These are phyloP conservation scores for Macrocybe gigantea DNA, from an alignment of 768 basidiomycete species.

Conservation along the genomic window DNA sequence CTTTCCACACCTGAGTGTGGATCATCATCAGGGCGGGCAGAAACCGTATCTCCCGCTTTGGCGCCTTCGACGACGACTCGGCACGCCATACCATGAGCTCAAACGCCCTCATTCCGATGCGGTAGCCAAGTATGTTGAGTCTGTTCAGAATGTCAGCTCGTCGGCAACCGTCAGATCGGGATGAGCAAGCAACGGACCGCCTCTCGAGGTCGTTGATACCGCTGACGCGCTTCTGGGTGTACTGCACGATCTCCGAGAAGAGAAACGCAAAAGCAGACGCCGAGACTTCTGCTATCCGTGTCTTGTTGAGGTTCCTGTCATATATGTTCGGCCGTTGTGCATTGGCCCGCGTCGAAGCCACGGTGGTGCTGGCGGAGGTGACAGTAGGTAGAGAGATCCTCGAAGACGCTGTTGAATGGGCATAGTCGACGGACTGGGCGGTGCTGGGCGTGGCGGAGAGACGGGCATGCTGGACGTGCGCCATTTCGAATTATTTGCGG, in stretches of 20 bases:
- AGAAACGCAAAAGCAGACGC: constrained; percentile 82
- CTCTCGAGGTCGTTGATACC: constrained; percentile 95
- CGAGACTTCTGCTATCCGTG: constrained; percentile 78
- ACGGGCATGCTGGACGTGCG: constrained; percentile 59
- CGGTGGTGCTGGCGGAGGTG: constrained; percentile 49
- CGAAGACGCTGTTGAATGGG: constrained; percentile 42
- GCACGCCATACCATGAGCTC: constrained; percentile 81
- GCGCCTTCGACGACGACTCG: constrained; percentile 77
- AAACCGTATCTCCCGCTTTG: constrained; percentile 88
- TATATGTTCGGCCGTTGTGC: constrained; percentile 70
- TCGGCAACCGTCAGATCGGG: no score
- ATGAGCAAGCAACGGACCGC: constrained; percentile 39
- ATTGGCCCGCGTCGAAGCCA: constrained; percentile 27
- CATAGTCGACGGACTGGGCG: constrained; percentile 46
- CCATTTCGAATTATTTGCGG: constrained; percentile 22
- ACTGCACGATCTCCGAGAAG: constrained; percentile 91
- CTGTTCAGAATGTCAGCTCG: constrained; percentile 30
- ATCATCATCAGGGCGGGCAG: constrained; percentile 90
- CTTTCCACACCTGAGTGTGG: constrained; percentile 93
- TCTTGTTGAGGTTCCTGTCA: constrained; percentile 86
- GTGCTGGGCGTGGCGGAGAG: constrained; percentile 65
- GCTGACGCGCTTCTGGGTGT: constrained; percentile 91
- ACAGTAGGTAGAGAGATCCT: constrained; percentile 56
- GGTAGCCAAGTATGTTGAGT: constrained; percentile 88
- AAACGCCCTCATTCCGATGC: constrained; percentile 81